Evolutionary conservation across 805 yeast genomes (phyloP), one percentile per base, ranked within the genome.

Genomic region (Candida coleopterorum): DNA sequence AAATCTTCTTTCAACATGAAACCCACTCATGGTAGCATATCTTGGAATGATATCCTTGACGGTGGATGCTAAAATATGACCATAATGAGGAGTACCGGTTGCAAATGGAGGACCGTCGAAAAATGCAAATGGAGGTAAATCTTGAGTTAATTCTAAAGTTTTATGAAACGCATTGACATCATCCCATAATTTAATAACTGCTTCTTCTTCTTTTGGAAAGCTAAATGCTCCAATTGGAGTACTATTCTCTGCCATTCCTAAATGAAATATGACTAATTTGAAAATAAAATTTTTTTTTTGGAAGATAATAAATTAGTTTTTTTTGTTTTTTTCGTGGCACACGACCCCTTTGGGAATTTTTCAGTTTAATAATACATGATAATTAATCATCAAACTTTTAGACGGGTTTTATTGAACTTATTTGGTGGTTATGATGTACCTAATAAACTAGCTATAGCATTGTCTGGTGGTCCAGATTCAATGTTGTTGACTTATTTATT

Each of bases 81-180:
- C 99, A 60, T 93, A 94, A 62, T 93, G 99, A 29, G 99, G 99
- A 25, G 97, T 86, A 55, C 98, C 98, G 2, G 98, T 93, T 40
- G 99, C 99, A 64, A 93, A 93, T 50, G 99, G 99, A 7, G 99
- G 99, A 20, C 99, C 99, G 67, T 93, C 99, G 56, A 85, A 93
- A 62, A 93, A 93, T 25, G 96, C 78, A 61, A 89, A 93, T 41
- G 81, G 83, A 24, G 95, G 93, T 48, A 79, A 77, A 38, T 77
- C 97, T 58, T 90, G 74, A 30, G 94, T 85, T 49, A 88, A 70
- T 57, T 89, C 80, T 46, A 87, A 60, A 21, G 94, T 79, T 29
- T 85, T 81, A 46, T 86, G 87, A 71, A 93, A 93, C n/a, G 98
- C 98, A 59, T 88, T 83, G 50, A 87, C 76, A 46, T 88, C 94